Percentiles rank a stretch among this genome's conserved stretches.
These are phyloP conservation scores for Typha latifolia DNA, from an alignment of 176 grass and related monocot genomes.

Conservation along the genomic window DNA sequence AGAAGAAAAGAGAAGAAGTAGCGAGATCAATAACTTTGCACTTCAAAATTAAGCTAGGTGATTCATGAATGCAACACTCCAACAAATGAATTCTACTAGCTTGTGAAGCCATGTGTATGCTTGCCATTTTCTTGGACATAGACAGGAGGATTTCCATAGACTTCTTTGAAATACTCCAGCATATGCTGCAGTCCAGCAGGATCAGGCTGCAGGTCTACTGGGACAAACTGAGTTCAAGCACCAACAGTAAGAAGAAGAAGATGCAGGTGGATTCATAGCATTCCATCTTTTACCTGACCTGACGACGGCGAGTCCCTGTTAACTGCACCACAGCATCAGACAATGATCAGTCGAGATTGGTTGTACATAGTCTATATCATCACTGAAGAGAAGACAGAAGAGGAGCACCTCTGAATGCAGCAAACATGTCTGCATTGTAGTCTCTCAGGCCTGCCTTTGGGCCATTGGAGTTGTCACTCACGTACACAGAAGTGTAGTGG, in stretches of 20 bases:
- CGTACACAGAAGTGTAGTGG: conserved; percentile 56
- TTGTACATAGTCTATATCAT: conserved; percentile 1
- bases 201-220: conserved; percentile 9
- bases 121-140: conserved; percentile 79
- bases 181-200: conserved; percentile 28
- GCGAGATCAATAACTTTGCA: neutral
- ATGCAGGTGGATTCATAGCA: neutral
- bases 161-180: conserved; percentile 42
- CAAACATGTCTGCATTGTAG: conserved; percentile 37
- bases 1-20: neutral
- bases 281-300: conserved; percentile 33
- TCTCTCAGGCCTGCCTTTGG: conserved; percentile 15
- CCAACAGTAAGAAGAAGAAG: neutral
- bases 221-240: conserved; percentile 11
- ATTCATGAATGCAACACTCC: too few species aligned
- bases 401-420: conserved; percentile 40
- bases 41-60: neutral
- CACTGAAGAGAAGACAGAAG: neutral
- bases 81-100: too few species aligned
- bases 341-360: conserved; percentile 2
- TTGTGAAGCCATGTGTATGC: neutral
- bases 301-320: conserved; percentile 28
- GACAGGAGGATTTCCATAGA: conserved; percentile 42
- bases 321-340: conserved; percentile 28
- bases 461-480: conserved; percentile 29